Conservation (phyloP, 257 asterid species). For the Solanum chmielewskii region DNA sequence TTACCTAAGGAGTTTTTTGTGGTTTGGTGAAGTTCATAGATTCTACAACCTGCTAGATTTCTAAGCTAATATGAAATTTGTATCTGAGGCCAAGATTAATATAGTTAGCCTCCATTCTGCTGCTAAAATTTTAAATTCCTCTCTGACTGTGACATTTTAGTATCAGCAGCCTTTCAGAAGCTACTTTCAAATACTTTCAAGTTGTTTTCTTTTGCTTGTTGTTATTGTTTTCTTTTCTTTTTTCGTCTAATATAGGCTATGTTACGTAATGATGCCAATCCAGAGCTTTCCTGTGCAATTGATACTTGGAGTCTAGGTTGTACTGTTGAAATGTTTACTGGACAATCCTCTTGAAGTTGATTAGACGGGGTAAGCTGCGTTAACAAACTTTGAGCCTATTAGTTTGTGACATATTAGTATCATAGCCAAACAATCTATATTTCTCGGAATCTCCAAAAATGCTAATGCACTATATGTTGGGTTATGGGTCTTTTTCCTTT, state of each 20-base stretch:
- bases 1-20: too few species aligned
- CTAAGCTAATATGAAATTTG: too few species aligned
- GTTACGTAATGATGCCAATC: constrained; percentile 53
- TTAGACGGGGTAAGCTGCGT: constrained; percentile 27
- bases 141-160: too few species aligned
- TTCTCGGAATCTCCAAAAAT: neutral
- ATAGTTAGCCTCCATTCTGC: too few species aligned
- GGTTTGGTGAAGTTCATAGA: too few species aligned
- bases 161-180: neutral
- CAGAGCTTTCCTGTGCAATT: constrained; percentile 57
- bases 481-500: too few species aligned
- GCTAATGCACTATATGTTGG: neutral
- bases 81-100: too few species aligned
- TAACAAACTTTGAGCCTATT: neutral
- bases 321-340: constrained; percentile 79
- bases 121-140: too few species aligned
- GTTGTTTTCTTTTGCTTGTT: neutral
- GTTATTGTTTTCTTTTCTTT: neutral
- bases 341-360: constrained; percentile 84
- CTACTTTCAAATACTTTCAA: neutral
- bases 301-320: constrained; percentile 93
- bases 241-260: constrained; percentile 38
- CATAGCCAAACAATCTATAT: neutral
- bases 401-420: neutral
- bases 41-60: too few species aligned